Evolutionary conservation across 495 filamentous ascomycete species (phyloP).

Genomic region (Penicillium cataractarum): DNA sequence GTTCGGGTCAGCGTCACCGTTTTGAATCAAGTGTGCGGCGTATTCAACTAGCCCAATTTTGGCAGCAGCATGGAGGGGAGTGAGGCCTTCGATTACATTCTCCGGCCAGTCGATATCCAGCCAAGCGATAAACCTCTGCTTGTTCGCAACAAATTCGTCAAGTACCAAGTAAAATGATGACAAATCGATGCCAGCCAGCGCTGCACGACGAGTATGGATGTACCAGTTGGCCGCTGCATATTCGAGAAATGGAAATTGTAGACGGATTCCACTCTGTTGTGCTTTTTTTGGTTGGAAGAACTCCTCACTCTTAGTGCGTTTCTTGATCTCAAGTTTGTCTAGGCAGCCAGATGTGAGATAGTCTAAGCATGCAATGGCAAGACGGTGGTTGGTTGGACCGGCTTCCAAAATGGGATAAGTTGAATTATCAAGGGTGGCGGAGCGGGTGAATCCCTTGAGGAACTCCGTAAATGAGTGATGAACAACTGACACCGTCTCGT

Average conservation of each 20-base stretch:
- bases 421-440: not conserved
- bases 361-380: conserved; percentile 21
- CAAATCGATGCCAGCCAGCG: conserved; percentile 8
- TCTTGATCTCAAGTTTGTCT: conserved; percentile 15
- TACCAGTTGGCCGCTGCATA: conserved; percentile 28
- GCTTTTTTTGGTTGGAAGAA: conserved; percentile 3
- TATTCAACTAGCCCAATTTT: conserved; percentile 21
- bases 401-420: conserved; percentile 13
- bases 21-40: conserved; percentile 17
- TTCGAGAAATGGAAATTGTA: conserved; percentile 28
- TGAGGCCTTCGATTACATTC: conserved; percentile 12
- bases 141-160: conserved; percentile 15
- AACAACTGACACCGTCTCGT: conserved; percentile 53
- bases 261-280: conserved; percentile 3
- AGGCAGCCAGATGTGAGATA: conserved; percentile 26
- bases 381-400: conserved; percentile 19
- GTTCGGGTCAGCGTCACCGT: conserved; percentile 1
- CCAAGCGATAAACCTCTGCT: conserved; percentile 17
- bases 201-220: conserved; percentile 17
- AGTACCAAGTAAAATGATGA: conserved; percentile 15
- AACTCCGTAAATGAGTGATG: conserved; percentile 62
- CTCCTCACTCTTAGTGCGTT: conserved; percentile 2
- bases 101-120: conserved; percentile 22
- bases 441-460: conserved; percentile 28
- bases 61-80: conserved; percentile 25